Conservation (phyloP, 2,329 filamentous ascomycete genomes). For the Aureobasidium sp. region DNA sequence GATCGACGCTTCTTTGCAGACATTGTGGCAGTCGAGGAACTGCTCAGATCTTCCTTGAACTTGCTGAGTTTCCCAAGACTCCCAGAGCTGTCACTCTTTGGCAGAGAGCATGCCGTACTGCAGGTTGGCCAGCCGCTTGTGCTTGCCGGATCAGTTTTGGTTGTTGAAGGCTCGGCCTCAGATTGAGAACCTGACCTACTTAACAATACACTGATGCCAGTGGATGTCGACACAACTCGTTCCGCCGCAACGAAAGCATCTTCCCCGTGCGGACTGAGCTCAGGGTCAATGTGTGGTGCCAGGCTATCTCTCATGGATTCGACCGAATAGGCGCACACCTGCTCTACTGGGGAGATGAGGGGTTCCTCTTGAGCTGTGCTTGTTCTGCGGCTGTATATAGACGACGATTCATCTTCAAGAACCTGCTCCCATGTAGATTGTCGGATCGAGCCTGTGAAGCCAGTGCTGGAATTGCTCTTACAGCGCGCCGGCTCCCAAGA, state of each 20-base stretch:
- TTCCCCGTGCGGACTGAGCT: background rate
- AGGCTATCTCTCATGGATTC: background rate
- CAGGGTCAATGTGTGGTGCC: too few species aligned
- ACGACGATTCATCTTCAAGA: conserved; percentile 28
- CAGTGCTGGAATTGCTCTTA: conserved; percentile 21
- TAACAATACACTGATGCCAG: background rate
- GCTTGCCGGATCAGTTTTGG: background rate
- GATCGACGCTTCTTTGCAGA: conserved; percentile 25
- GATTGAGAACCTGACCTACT: background rate
- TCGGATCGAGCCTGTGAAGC: conserved; percentile 31
- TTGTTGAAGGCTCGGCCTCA: background rate
- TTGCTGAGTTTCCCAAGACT: conserved; percentile 18
- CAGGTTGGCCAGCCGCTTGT: background rate
- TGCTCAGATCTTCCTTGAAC: conserved; percentile 17
- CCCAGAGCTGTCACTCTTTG: conserved; percentile 26
- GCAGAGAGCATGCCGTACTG: background rate
- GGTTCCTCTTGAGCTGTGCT: background rate
- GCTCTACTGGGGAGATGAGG: background rate
- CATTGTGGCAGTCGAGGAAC: conserved; percentile 22
- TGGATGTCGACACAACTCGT: background rate
- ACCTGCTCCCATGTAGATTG: conserved; percentile 35
- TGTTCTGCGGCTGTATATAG: conserved; percentile 33
- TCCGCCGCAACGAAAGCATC: background rate
- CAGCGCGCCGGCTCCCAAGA: conserved; percentile 16
- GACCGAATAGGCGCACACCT: background rate